Conservation (phyloP, 257 asterid species). For the Capsicum rhomboideum region DNA sequence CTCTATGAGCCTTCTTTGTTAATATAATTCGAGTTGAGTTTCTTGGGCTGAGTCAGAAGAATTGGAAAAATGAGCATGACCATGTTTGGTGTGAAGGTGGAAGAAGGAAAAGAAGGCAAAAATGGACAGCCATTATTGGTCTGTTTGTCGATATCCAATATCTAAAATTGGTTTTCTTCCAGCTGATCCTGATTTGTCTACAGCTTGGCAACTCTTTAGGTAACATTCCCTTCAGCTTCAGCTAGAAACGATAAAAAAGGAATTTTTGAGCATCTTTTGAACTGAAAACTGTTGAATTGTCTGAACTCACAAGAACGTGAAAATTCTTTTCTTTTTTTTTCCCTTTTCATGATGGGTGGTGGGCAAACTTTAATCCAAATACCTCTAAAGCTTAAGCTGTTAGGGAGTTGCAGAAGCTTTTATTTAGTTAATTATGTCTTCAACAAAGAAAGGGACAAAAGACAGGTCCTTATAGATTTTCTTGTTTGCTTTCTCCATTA, state of each 20-base stretch:
- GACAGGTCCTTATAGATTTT: neutral
- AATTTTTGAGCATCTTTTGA: neutral
- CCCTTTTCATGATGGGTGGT: neutral
- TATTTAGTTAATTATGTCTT: neutral
- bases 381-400: neutral
- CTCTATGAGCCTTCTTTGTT: neutral
- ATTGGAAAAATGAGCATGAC: constrained; percentile 18
- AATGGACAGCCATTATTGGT: constrained; percentile 59
- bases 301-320: neutral
- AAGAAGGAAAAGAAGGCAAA: constrained; percentile 56
- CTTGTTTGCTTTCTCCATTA: neutral
- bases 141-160: constrained; percentile 58
- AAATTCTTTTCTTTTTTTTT: neutral
- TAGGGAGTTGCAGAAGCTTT: neutral
- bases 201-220: constrained; percentile 77
- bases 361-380: neutral
- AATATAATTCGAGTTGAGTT: neutral
- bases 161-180: constrained; percentile 57
- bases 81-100: constrained; percentile 53
- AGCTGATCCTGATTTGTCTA: constrained; percentile 37
- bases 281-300: neutral
- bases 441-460: neutral
- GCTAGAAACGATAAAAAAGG: neutral
- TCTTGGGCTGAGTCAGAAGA: neutral
- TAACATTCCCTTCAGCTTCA: constrained; percentile 5